Conservation (phyloP, 305 asterid species). For the Plantago lanceolata region DNA sequence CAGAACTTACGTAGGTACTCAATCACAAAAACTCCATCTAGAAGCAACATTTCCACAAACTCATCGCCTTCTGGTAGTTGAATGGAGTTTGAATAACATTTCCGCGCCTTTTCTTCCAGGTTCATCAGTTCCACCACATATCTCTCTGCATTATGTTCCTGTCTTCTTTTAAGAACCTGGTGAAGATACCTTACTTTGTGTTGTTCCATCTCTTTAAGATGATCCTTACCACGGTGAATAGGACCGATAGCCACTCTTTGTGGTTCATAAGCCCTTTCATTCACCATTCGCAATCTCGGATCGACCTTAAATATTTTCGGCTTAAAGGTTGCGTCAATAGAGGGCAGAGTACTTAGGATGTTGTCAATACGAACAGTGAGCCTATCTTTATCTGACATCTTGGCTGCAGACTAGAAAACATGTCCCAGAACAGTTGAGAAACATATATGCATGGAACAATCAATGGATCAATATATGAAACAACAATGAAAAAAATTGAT, state of each 20-base stretch:
- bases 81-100: slow-evolving; percentile 24
- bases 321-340: too few relatives aligned
- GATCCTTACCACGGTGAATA: slow-evolving; percentile 24
- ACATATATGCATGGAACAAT: too few relatives aligned
- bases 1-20: slow-evolving; percentile 29
- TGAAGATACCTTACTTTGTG: slow-evolving; percentile 31
- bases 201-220: slow-evolving; percentile 29
- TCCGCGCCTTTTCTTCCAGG: slow-evolving; percentile 26
- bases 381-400: too few relatives aligned
- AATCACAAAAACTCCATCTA: slow-evolving; percentile 32
- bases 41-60: slow-evolving; percentile 30
- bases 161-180: slow-evolving; percentile 21
- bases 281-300: neutral
- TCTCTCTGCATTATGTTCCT: slow-evolving; percentile 23
- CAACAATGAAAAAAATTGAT: too few relatives aligned
- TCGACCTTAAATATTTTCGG: too few relatives aligned
- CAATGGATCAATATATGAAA: too few relatives aligned
- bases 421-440: too few relatives aligned
- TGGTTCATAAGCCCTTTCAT: slow-evolving; percentile 27
- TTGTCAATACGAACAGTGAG: too few relatives aligned
- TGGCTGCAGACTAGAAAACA: too few relatives aligned
- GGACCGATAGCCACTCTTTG: slow-evolving; percentile 33
- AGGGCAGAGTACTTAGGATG: too few relatives aligned
- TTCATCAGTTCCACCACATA: slow-evolving; percentile 26
- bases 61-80: slow-evolving; percentile 15